Evolutionary conservation across 495 filamentous ascomycete genomes (phyloP).

Genomic region (Penicillium paxilli): DNA sequence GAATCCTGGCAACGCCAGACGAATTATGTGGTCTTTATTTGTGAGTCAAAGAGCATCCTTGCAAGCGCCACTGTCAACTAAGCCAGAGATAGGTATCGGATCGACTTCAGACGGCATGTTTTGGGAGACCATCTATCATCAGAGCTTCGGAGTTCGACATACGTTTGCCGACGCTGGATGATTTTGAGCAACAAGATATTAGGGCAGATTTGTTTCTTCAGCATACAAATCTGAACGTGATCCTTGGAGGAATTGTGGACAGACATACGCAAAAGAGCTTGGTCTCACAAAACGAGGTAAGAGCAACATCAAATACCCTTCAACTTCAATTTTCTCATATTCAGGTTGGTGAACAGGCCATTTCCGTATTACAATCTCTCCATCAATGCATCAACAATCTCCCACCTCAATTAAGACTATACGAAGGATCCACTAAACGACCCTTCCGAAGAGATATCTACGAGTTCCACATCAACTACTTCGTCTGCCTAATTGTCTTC

Average conservation of each 20-base stretch:
- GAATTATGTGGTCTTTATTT: conserved; percentile 10
- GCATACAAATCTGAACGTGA: conserved; percentile 5
- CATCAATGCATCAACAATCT: conserved; percentile 2
- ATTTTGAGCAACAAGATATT: not conserved
- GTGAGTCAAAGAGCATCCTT: not conserved
- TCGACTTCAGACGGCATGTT: conserved; percentile 4
- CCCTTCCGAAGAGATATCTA: conserved; percentile 1
- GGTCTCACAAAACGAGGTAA: not conserved
- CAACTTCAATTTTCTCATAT: not conserved
- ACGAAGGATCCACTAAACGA: not conserved
- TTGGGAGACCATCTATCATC: conserved; percentile 3
- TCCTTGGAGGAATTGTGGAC: conserved; percentile 5
- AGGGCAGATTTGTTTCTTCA: conserved; percentile 1
- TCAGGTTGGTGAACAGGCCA: not conserved
- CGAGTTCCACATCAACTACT: conserved; percentile 10
- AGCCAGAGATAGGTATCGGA: not conserved
- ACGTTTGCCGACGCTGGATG: not conserved
- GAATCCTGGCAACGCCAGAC: conserved; percentile 5
- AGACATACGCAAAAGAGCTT: not conserved
- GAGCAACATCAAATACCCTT: not conserved
- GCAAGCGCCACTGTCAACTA: not conserved
- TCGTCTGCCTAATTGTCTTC: conserved; percentile 9
- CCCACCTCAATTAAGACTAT: not conserved
- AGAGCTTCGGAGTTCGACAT: conserved; percentile 2
- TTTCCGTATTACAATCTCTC: not conserved